Evolutionary conservation across 2,329 filamentous ascomycete genomes (phyloP).

Genomic region (Claviceps sp.): DNA sequence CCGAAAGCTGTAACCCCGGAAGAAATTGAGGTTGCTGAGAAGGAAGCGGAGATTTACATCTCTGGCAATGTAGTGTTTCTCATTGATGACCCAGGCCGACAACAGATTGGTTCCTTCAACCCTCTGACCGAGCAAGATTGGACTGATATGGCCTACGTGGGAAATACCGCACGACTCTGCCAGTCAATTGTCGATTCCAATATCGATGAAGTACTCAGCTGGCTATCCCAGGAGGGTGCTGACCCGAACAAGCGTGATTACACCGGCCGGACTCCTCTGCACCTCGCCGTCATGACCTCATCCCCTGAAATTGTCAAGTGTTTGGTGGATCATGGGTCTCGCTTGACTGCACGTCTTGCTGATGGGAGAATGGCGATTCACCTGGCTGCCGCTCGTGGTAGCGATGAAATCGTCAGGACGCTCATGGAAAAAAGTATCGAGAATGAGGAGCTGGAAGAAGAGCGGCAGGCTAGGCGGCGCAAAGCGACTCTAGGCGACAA

Average conservation of each 20-base stretch:
- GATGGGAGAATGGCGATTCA: slow-evolving; percentile 78
- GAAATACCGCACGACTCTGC: slow-evolving; percentile 63
- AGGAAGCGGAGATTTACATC: slow-evolving; percentile 64
- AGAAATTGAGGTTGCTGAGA: slow-evolving; percentile 56
- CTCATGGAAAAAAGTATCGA: slow-evolving; percentile 60
- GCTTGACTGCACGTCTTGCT: slow-evolving; percentile 59
- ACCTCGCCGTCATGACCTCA: slow-evolving; percentile 58
- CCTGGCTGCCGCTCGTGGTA: slow-evolving; percentile 59
- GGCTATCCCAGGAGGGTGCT: slow-evolving; percentile 52
- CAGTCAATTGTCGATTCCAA: slow-evolving; percentile 70
- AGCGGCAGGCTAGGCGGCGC: slow-evolving; percentile 38
- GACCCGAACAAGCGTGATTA: slow-evolving; percentile 65
- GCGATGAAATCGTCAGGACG: slow-evolving; percentile 54
- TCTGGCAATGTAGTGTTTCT: slow-evolving; percentile 62
- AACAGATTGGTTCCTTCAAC: slow-evolving; percentile 59
- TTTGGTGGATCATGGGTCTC: slow-evolving; percentile 58
- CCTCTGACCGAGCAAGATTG: slow-evolving; percentile 72
- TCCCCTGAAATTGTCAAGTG: slow-evolving; percentile 56
- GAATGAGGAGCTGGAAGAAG: slow-evolving; percentile 57
- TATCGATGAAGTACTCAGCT: slow-evolving; percentile 55
- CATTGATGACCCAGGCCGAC: slow-evolving; percentile 69
- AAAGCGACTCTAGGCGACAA: slow-evolving; percentile 17
- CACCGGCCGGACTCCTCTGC: slow-evolving; percentile 65
- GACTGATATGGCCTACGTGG: slow-evolving; percentile 85
- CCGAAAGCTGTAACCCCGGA: slow-evolving; percentile 55